Evolutionary conservation across 1,284 basidiomycete species (phyloP), one percentile per base, ranked within the genome.

Genomic region (Trametes polyzona): DNA sequence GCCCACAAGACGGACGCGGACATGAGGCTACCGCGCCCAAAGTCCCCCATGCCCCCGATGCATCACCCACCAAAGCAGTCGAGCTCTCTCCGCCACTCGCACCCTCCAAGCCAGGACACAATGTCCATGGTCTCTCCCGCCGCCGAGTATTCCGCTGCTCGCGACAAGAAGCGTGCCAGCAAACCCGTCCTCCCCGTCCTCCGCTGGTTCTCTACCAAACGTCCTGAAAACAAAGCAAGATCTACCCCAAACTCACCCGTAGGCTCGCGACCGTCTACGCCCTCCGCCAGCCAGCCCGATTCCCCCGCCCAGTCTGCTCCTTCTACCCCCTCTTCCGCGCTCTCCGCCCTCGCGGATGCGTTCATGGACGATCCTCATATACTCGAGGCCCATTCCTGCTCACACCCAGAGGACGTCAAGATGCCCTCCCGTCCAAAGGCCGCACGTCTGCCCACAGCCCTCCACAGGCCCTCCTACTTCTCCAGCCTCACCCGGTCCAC

Each of bases 401-500:
- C 43, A 32, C 42, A 55, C 44, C 55, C 55, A 9, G 60, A 54
- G 16, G 56, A 58, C 35, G 27, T 67, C 17, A 58, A 55, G 50
- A 52, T 77, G 21, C 74, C 73, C 44, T 65, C 71, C 9, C 67
- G 67, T 7, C 86, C 83, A 0, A 76, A 78, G 39, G 76, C 70
- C 14, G 84, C 80, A 2, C 76, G 73, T 21, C 78, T 84, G 6
- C 75, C 79, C 4, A 69, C 75, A 76, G 51, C 72, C 67, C 39
- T 63, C 72, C 37, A 69, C 76, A 2, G 77, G 77, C 40, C 79
- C 4, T 79, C 82, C 37, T 81, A 86, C 59, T 74, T 90, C 59
- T 82, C 83, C 62, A 78, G 72, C 63, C 80, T 90, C 44, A 78
- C 86, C 8, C 81, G 86, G 46, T 77, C 82, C 1, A 84, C 87